These are phyloP conservation scores for Citrus unshiu DNA, from an alignment of 345 rosid genomes.

Conservation along the genomic window DNA sequence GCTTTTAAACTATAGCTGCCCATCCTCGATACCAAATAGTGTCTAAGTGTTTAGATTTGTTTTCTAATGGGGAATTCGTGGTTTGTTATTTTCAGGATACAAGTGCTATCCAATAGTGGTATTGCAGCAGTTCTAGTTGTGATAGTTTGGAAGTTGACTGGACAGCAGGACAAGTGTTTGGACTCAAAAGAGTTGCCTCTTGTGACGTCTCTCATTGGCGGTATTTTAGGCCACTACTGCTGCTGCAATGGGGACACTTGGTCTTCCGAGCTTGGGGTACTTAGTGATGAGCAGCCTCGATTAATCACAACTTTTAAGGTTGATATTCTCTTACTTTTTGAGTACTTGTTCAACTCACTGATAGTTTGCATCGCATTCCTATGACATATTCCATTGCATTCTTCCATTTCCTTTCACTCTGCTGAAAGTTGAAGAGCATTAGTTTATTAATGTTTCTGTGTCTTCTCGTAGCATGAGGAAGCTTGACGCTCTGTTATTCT, in stretches of 20 bases:
- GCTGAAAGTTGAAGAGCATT: background rate
- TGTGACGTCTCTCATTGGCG: conserved; percentile 71
- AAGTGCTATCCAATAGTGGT: conserved; percentile 79
- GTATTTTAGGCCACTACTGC: conserved; percentile 84
- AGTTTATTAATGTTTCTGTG: background rate
- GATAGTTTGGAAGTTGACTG: conserved; percentile 44
- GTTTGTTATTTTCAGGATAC: conserved; percentile 59
- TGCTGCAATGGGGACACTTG: conserved; percentile 96
- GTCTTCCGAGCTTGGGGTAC: conserved; percentile 98
- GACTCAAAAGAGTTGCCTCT: conserved; percentile 51
- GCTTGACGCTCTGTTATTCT: background rate
- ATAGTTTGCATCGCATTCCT: background rate
- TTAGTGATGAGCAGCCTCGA: conserved; percentile 83
- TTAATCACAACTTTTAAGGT: conserved; percentile 94
- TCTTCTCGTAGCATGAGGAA: background rate
- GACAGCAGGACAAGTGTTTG: conserved; percentile 74
- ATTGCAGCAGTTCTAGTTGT: conserved; percentile 59
- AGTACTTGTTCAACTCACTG: background rate
- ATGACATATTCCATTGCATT: background rate
- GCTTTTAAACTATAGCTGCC: background rate
- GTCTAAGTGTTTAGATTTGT: background rate
- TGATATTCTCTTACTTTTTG: conserved; percentile 4
- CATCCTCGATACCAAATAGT: too few relatives aligned
- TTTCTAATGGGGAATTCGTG: conserved; percentile 14
- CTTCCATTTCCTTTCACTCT: background rate